phyloP scores from a whole-genome alignment of 2,329 filamentous ascomycete genomes.

The Ophiostoma triangulosporum region DNA sequence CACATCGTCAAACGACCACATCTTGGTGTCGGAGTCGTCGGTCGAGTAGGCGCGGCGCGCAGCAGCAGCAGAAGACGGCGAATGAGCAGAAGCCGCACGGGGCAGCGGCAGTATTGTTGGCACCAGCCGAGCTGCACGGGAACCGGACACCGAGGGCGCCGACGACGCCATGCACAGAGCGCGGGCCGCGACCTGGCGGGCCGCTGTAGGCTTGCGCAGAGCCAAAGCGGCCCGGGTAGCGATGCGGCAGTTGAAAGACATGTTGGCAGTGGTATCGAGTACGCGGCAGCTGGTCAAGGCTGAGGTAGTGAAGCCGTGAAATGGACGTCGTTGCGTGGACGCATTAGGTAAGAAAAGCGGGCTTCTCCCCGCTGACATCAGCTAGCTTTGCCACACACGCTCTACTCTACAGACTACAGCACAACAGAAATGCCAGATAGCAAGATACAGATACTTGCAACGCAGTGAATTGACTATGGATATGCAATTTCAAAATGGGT shows the following conservation, averaged over 20 bases:
- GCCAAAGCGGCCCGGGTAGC: conserved; percentile 3
- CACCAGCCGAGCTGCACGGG: not conserved
- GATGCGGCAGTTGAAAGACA: not conserved
- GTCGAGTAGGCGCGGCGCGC: conserved; percentile 19
- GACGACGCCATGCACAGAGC: not conserved
- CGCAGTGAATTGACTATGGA: not conserved
- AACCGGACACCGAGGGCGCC: not conserved
- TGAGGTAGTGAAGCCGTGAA: not conserved
- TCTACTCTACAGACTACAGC: not conserved
- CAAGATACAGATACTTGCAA: not conserved
- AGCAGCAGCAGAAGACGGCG: not conserved
- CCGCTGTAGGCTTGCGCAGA: conserved; percentile 1
- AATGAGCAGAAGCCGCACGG: not conserved
- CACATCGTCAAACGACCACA: conserved; percentile 37
- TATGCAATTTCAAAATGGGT: not conserved
- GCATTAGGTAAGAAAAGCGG: not conserved
- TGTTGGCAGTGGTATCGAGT: not conserved
- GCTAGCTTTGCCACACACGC: not conserved
- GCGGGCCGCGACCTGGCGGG: not conserved
- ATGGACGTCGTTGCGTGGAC: no score
- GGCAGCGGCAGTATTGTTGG: not conserved
- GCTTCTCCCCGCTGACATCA: conserved; percentile 1
- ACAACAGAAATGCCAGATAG: not conserved
- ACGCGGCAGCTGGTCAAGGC: no score
- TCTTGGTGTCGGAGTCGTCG: conserved; percentile 21